Percentiles rank a stretch among this genome's conserved stretches.
Evolutionary conservation across 2,329 filamentous ascomycete genomes (phyloP).

Genomic region (Chaetomium strumarium): DNA sequence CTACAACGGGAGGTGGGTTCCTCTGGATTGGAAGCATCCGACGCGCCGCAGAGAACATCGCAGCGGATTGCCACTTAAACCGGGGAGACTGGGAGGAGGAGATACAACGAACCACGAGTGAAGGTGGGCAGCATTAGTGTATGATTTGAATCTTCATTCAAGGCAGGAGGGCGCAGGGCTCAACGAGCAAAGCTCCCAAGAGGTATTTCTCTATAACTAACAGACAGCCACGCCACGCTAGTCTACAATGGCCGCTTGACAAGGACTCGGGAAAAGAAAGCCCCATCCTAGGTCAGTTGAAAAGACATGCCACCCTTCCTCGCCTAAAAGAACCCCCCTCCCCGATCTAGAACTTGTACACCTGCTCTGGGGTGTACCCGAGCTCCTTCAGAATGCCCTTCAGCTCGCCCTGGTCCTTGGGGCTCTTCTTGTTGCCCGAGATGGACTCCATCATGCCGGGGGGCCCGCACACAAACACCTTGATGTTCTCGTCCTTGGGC

Average conservation of each 20-base stretch:
- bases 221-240: not conserved
- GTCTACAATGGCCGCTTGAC: not conserved
- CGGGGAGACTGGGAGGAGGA: too few species aligned
- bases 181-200: not conserved
- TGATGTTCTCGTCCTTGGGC: conserved; percentile 86
- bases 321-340: not conserved
- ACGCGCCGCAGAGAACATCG: too few species aligned
- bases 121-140: too few species aligned
- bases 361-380: conserved; percentile 59
- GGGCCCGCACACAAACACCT: conserved; percentile 93
- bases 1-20: too few species aligned
- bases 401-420: conserved; percentile 91
- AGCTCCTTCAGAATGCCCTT: conserved; percentile 64
- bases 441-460: conserved; percentile 91
- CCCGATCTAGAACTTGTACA: conserved; percentile 91
- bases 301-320: not conserved
- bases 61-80: too few species aligned
- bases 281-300: not conserved
- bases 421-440: conserved; percentile 82
- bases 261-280: not conserved
- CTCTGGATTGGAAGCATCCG: too few species aligned
- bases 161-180: too few species aligned
- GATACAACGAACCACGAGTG: too few species aligned
- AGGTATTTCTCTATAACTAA: not conserved
- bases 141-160: too few species aligned